Evolutionary conservation across 2,329 filamentous ascomycete genomes (phyloP), one percentile per base, ranked within the genome.

Genomic region (Dactylellina haptotyla): DNA sequence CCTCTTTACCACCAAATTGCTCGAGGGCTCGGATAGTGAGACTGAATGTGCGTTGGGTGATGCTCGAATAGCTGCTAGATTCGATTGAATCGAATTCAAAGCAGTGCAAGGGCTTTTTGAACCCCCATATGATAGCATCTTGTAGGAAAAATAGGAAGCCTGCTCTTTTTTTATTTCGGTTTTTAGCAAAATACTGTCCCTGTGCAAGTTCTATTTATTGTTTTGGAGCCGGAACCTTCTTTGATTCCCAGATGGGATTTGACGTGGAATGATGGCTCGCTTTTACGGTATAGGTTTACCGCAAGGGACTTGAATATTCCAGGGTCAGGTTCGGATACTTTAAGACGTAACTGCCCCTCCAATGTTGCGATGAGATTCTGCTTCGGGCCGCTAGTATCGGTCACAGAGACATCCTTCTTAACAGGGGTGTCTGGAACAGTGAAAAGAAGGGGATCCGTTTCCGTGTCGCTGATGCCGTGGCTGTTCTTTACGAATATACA

Each of bases 11-110:
- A n/a, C 75, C 75, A 30, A 74, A 72, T 25, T 77, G 46, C 23
- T 72, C 66, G 14, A 76, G 58, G 8, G 88, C 83, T 77, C 90
- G 88, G 0, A 90, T 83, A 0, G 85, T 86, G 46, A 90, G 84
- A 77, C 90, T 90, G 77, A 90, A 90, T 0, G 88, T 90, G 20
- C 88, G 84, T 78, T 89, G 88, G 48, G 90, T 81, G 25, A 90
- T 87, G 69, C 83, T 89, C 3, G 87, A 89, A 79, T 89, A 90
- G 77, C 87, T 89, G n/a, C 89, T 83, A 1, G 87, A 87, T 0
- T 83, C 82, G 56, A 90, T 87, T 10, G 85, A 83, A 58, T 86
- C 84, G 16, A 89, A 83, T 3, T 87, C 87, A 3, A 90, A 82
- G 76, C 89, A 90, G 20, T 89, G 80, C 1, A 90, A 79, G 0